Evolutionary conservation across 345 rosid genomes (phyloP).

Genomic region (Jatropha curcas): DNA sequence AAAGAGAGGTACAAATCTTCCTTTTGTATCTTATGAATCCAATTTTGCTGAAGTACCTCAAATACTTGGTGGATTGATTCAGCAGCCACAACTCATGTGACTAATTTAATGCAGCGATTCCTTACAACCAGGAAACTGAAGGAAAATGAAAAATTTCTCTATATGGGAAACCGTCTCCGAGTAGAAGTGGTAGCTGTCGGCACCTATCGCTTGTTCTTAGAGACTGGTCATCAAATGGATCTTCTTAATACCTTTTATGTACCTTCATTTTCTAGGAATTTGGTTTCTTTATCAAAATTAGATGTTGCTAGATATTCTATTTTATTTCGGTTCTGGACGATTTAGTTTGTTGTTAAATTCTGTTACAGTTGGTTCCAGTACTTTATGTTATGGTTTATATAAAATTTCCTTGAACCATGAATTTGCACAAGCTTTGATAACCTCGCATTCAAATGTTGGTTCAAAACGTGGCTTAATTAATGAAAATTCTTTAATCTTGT

Average conservation of each 20-base stretch:
- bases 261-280: too few relatives aligned
- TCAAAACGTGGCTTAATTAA: too few relatives aligned
- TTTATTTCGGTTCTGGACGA: background rate
- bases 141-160: slow-evolving; percentile 10
- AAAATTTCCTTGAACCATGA: background rate
- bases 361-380: background rate
- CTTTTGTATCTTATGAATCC: slow-evolving; percentile 11
- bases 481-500: too few relatives aligned
- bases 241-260: too few relatives aligned
- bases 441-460: too few relatives aligned
- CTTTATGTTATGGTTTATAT: background rate
- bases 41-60: slow-evolving; percentile 1
- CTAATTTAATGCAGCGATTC: slow-evolving; percentile 12
- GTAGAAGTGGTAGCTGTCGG: slow-evolving; percentile 6
- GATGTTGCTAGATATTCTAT: background rate
- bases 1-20: background rate
- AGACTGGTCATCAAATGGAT: too few relatives aligned
- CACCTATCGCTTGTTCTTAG: background rate
- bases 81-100: background rate
- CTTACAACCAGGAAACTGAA: slow-evolving; percentile 7
- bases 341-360: too few relatives aligned
- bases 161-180: background rate
- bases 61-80: slow-evolving; percentile 11
- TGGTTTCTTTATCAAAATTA: too few relatives aligned
- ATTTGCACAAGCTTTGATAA: background rate